phyloP scores from a whole-genome alignment of 208 protist species.

The Willaertia magna region DNA sequence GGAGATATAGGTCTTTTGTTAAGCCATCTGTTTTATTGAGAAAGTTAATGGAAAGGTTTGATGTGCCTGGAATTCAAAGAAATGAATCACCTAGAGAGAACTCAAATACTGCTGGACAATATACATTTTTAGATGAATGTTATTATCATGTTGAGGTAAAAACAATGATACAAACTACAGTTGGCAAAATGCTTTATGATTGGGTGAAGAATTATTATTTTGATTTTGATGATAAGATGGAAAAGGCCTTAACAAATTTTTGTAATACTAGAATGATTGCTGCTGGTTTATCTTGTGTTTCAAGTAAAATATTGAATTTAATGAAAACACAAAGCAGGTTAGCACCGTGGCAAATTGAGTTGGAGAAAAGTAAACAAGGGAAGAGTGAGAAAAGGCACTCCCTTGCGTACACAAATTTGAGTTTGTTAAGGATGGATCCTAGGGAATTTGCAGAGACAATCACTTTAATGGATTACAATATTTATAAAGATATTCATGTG shows the following conservation, averaged over 20 bases:
- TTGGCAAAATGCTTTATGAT: neutral
- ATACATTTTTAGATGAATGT: neutral
- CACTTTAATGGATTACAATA: neutral
- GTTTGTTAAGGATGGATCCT: neutral
- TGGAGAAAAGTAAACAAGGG: neutral
- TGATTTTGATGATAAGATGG: conserved; percentile 5
- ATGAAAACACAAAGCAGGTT: neutral
- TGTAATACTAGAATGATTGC: neutral
- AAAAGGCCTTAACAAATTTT: neutral
- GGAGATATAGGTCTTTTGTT: neutral
- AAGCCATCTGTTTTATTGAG: neutral
- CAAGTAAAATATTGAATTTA: neutral
- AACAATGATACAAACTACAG: neutral
- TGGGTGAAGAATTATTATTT: neutral
- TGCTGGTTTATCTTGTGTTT: neutral
- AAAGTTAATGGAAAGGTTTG: conserved; percentile 5
- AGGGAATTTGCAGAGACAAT: neutral
- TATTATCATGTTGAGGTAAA: neutral
- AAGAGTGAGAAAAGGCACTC: neutral
- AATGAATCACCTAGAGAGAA: neutral
- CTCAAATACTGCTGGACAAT: neutral
- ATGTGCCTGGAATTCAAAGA: neutral
- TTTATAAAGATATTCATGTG: neutral
- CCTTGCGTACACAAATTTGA: neutral
- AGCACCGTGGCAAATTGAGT: neutral